phyloP scores from a whole-genome alignment of 345 rosid genomes.

The Fremontodendron californicum region DNA sequence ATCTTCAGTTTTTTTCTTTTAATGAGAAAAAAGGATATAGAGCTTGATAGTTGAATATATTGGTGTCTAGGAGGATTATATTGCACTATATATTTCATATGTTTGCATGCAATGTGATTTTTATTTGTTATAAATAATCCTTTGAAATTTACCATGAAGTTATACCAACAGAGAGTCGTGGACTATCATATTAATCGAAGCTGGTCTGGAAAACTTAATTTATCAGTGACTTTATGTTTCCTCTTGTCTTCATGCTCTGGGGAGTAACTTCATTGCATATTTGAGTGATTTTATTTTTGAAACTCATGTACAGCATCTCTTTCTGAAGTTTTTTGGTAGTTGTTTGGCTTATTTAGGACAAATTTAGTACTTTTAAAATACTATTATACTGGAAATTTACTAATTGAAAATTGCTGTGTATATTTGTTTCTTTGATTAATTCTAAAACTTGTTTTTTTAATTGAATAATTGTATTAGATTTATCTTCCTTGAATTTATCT shows the following conservation, averaged over 20 bases:
- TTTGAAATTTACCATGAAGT: not conserved
- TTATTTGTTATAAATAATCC: not conserved
- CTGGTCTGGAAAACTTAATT: not conserved
- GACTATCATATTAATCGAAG: not conserved
- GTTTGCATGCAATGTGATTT: not conserved
- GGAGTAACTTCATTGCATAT: not conserved
- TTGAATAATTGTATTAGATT: not conserved
- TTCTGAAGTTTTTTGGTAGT: not conserved
- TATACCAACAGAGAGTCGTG: not conserved
- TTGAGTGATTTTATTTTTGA: not conserved
- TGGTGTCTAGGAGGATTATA: not conserved
- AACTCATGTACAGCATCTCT: not conserved
- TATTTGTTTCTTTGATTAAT: not conserved
- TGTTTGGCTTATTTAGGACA: not conserved
- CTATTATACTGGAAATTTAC: constrained; percentile 5
- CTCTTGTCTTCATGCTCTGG: not conserved
- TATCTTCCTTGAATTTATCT: not conserved
- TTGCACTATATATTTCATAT: not conserved
- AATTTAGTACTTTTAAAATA: not conserved
- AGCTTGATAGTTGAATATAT: constrained; percentile 6
- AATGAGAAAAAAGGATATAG: not conserved
- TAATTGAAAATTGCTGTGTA: not conserved
- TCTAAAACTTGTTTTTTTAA: not conserved
- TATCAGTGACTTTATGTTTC: not conserved
- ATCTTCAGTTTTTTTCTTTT: not conserved